A percentile compares a stretch with the other conserved stretches of the same genome.
Evolutionary conservation across 176 grass and related monocot species (phyloP).

Genomic region (Echinochloa phyllopogon): DNA sequence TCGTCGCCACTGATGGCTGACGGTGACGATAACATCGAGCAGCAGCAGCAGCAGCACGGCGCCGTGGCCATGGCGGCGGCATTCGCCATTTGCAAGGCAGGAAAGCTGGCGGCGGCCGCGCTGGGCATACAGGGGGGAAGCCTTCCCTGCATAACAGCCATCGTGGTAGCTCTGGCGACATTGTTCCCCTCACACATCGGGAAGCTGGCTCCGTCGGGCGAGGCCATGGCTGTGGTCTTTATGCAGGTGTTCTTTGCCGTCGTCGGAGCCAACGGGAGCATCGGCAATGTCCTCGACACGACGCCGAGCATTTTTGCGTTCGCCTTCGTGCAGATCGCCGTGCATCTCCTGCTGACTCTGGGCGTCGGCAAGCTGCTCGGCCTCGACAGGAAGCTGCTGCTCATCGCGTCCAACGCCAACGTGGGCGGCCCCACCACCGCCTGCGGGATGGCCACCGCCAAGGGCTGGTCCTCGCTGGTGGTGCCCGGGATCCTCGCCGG

Average conservation of each 20-base stretch:
- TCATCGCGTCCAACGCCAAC: constrained; percentile 79
- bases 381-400: constrained; percentile 61
- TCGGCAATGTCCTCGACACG: constrained; percentile 72
- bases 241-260: constrained; percentile 93
- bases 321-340: constrained; percentile 62
- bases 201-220: constrained; percentile 62
- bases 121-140: constrained; percentile 67
- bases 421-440: constrained; percentile 86
- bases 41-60: constrained; percentile 31
- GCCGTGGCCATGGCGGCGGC: constrained; percentile 55
- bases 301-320: constrained; percentile 72
- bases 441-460: constrained; percentile 79
- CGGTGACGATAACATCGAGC: constrained; percentile 25
- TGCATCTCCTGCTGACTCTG: constrained; percentile 66
- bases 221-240: constrained; percentile 71
- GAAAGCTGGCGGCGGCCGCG: constrained; percentile 48
- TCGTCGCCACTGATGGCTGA: background rate
- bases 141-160: constrained; percentile 76
- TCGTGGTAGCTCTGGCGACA: constrained; percentile 73
- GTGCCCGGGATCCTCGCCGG: constrained; percentile 80
- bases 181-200: constrained; percentile 60
- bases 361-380: constrained; percentile 61
- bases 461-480: constrained; percentile 72
- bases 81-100: constrained; percentile 73
- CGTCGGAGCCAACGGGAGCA: constrained; percentile 75